Evolutionary conservation across 2,329 filamentous ascomycete genomes (phyloP).

Genomic region (Chaetothyriales sp.): DNA sequence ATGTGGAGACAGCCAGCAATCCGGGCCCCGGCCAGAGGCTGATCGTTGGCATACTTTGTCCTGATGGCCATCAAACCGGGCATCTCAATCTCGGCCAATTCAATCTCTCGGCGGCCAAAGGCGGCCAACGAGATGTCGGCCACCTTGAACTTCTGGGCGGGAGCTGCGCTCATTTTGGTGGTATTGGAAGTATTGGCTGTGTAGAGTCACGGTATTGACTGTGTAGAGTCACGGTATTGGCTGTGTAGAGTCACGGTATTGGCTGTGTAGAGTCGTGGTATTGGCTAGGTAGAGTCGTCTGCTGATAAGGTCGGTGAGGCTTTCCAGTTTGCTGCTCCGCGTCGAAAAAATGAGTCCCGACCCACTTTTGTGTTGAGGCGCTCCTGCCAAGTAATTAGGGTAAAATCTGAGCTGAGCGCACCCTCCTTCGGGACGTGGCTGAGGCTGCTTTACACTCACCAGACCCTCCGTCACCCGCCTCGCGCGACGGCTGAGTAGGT

Average conservation of each 20-base stretch:
- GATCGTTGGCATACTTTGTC: constrained; percentile 77
- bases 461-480: neutral
- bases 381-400: neutral
- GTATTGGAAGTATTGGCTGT: neutral
- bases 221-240: too few relatives aligned
- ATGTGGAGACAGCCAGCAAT: constrained; percentile 98
- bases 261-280: too few relatives aligned
- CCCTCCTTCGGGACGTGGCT: neutral
- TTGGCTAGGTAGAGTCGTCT: too few relatives aligned
- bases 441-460: neutral
- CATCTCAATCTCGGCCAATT: constrained; percentile 93
- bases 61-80: constrained; percentile 95
- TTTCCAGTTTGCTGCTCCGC: neutral
- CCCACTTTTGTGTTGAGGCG: neutral
- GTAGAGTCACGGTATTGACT: too few relatives aligned
- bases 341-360: neutral
- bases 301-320: neutral
- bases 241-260: too few relatives aligned
- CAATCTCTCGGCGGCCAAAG: constrained; percentile 89
- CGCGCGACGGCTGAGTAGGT: neutral
- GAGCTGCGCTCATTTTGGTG: neutral
- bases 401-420: neutral
- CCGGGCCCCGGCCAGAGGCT: constrained; percentile 85
- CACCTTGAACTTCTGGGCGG: constrained; percentile 76
- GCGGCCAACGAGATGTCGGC: constrained; percentile 94